Evolutionary conservation across 2,329 filamentous ascomycete genomes (phyloP).

Genomic region (Colletotrichum endophyticum): DNA sequence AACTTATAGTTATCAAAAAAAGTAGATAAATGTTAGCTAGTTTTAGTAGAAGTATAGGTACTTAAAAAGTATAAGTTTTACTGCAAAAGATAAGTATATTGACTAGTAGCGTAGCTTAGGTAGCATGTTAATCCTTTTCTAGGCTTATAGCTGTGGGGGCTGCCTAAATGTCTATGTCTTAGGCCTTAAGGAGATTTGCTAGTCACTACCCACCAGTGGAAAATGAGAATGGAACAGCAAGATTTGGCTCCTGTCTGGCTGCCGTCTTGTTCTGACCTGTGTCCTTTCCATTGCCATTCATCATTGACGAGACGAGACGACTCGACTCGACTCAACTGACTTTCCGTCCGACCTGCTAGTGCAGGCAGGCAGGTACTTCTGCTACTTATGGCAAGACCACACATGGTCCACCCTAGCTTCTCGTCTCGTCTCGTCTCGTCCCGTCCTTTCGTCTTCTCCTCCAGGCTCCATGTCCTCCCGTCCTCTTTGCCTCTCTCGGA

Average conservation of each 20-base stretch:
- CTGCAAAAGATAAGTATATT: too few species aligned
- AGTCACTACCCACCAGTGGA: not conserved
- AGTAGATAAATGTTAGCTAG: too few species aligned
- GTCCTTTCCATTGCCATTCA: not conserved
- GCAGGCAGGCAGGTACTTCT: not conserved
- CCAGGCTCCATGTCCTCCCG: not conserved
- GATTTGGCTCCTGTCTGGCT: not conserved
- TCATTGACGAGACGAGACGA: not conserved
- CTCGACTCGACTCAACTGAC: not conserved
- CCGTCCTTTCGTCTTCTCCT: not conserved
- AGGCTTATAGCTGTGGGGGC: too few species aligned
- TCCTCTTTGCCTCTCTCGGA: not conserved
- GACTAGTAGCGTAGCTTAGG: too few species aligned
- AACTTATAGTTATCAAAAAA: too few species aligned
- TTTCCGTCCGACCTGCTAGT: not conserved
- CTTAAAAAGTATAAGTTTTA: too few species aligned
- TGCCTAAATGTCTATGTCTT: too few species aligned
- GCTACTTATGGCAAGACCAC: not conserved
- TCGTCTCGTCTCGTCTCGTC: not conserved
- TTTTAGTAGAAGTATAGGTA: too few species aligned
- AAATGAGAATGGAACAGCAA: not conserved
- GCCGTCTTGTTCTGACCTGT: not conserved
- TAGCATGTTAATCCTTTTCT: too few species aligned
- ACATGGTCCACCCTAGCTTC: not conserved
- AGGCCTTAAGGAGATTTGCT: not conserved